Evolutionary conservation across 352 stramenopile species (phyloP), one percentile per base, ranked within the genome.

Genomic region (Phytopythium delawarense): DNA sequence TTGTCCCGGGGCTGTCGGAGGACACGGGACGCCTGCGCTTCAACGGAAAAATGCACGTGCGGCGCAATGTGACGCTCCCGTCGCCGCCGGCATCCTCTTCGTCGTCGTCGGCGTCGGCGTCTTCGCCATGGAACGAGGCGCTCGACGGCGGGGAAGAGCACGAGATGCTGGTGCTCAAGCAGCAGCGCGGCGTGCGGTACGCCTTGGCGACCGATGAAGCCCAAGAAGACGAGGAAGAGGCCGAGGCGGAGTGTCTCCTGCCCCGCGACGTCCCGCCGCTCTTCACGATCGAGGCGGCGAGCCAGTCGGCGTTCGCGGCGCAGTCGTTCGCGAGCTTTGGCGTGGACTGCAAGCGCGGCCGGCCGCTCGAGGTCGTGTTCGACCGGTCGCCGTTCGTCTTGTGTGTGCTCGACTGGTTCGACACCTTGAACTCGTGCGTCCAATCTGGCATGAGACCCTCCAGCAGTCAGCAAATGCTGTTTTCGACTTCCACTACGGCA

Each of bases 21-120:
- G 77, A 77, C 48, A 72, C 70, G n/a, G 70, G 53, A 1, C 62
- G 49, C 23, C 66, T 86, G 16, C 55, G 76, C 51, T 86, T 83
- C 51, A 65, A 83, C 57, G 74, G 74, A 40, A 62, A 35, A 30
- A 69, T 83, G 50, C 37, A 55, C 30, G 50, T 79, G 16, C 61
- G 44, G 28, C 50, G 15, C 50, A 56, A 56, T 15, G 23, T 37
- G 15, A 28, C 30, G 50, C 50, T 23, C 15, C 50, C 30, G 2
- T 49, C 20, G 9, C 21, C 42, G 6, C 28, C 7, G 1, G 25
- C 30, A 5, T 21, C 49, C 11, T 25, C 50, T 12, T 39, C 28
- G 1, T 37, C 50, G 9, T 42, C 50, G 2, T 25, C 28, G 1
- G 23, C 50, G 23, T 28, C 50, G 21, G 15, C 50, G 18, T 11